Evolutionary conservation across 208 protist genomes (phyloP), one percentile per base, ranked within the genome.

Genomic region (Trypanosoma congolense): DNA sequence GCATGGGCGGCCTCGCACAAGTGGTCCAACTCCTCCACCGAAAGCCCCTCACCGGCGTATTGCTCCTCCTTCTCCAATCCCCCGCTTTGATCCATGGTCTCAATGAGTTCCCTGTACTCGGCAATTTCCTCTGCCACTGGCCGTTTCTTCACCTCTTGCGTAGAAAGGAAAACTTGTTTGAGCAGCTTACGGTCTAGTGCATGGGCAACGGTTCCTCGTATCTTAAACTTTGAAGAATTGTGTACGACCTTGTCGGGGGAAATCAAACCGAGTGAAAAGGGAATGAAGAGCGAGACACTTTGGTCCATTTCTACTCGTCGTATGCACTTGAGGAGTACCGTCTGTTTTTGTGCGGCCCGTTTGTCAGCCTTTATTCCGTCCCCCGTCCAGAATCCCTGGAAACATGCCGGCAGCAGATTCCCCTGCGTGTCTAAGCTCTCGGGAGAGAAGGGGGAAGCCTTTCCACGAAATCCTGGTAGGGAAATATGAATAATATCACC

Each of bases 151-250:
- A 94, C 65, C 47, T 87, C 83, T 0, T 68, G 70, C 16, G 61
- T 73, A 12, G 70, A 50, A 29, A 87, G 51, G 30, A 94, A 75
- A 12, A 70, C 36, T 56, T 88, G 80, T 65, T 84, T 85, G 14
- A 56, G 43, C 18, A 84, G 78, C 51, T 80, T 80, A 10, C 74
- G 71, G 16, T 62, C 73, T 18, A 78, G 73, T 0, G 83, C 73
- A 56, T 72, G 40, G 3, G 71, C 42, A 3, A 75, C 31, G 26
- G 46, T 60, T 24, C 74, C 87, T 48, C 90, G 80, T 21, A 94
- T 70, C 67, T 90, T 94, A 26, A 94, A 50, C 68, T 90, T 91
- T 9, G 73, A 44, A 12, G 77, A 79, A 63, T 92, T 91, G 9
- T 60, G 70, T 12, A 77, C 56, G 36, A 92, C 66, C 54, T 84